Base-by-base conservation (phyloP, 345 rosid genomes). In the Moringa oleifera region DNA sequence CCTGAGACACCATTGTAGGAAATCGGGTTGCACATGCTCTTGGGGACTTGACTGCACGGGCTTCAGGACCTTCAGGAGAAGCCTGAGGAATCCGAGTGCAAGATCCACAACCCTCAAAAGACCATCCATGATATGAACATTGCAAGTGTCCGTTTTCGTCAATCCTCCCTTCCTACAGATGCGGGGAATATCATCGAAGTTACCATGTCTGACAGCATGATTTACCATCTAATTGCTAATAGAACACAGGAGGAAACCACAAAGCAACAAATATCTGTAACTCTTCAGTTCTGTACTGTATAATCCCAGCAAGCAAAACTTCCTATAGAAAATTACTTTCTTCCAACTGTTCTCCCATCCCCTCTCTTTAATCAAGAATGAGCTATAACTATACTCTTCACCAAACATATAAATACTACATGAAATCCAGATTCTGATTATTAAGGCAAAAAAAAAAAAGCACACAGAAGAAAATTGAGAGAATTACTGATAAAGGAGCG, bases 111-210 rank as follows among this genome's bases (percentile, higher is more conserved):
- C 97, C 95, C 46, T 68, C 73, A 68, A 90, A 94, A 0, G 99
- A 94, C 99, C 97, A 94, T 31, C 99, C 99, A 62, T 90, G 99
- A 68, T 94, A 90, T 19, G 99, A 94, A 73, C 99, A 94, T 78
- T 94, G 96, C 76, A 94, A 64, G 59, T 90, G 88, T 68, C 99
- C 99, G 71, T 90, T 92, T 85, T 90, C 97, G 73, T 94, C 97
- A 0, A 94, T 75, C 66, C 99, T 62, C 63, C 99, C 97, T 81
- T 94, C 99, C 97, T 94, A 72, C 51, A 65, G 68, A 54, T 37
- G 25, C 21, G 46, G 61, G 25, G 23, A 8, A 57, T n/a, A 65
- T 23, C 59, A 65, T 49, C 24, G 56, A 67, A 50, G 51, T 47
- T 25, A 52, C 25, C 20, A 66, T 55, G 19, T 28, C 54, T 23